Evolutionary conservation across 192 early-diverging fungal genomes (phyloP).

Genomic region (Dissophora ornata): DNA sequence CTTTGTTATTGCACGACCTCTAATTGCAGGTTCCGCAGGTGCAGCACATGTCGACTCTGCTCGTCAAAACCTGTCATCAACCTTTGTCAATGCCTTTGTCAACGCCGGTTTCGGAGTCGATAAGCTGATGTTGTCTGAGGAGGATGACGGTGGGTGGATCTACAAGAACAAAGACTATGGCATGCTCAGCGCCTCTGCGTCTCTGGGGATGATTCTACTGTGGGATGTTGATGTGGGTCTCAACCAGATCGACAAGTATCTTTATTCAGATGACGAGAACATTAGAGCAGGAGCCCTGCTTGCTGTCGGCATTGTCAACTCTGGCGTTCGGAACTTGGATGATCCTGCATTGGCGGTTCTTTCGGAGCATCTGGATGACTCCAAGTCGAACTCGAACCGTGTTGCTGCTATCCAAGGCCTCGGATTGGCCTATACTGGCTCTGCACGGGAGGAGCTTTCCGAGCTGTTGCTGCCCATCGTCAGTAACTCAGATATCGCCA

Average conservation of each 20-base stretch:
- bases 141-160: constrained; percentile 85
- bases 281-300: constrained; percentile 93
- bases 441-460: constrained; percentile 84
- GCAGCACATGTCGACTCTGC: constrained; percentile 88
- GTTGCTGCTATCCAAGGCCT: constrained; percentile 85
- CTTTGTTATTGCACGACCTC: no score
- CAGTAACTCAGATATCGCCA: constrained; percentile 79
- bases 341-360: constrained; percentile 94
- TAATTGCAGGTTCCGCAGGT: constrained; percentile 63
- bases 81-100: constrained; percentile 99
- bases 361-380: constrained; percentile 80
- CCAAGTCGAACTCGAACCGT: constrained; percentile 66
- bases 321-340: constrained; percentile 89
- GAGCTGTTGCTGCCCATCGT: constrained; percentile 86
- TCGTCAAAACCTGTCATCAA: constrained; percentile 94
- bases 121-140: constrained; percentile 88
- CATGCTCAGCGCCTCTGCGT: constrained; percentile 96
- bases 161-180: constrained; percentile 99
- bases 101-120: constrained; percentile 97
- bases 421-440: constrained; percentile 95
- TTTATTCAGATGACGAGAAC: constrained; percentile 87
- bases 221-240: constrained; percentile 96
- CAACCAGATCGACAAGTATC: constrained; percentile 94
- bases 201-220: constrained; percentile 90
- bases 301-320: constrained; percentile 92